These are phyloP conservation scores for Rhytidiadelphus loreus DNA, from an alignment of 225 moss, liverwort and hornwort species.

Conservation along the genomic window DNA sequence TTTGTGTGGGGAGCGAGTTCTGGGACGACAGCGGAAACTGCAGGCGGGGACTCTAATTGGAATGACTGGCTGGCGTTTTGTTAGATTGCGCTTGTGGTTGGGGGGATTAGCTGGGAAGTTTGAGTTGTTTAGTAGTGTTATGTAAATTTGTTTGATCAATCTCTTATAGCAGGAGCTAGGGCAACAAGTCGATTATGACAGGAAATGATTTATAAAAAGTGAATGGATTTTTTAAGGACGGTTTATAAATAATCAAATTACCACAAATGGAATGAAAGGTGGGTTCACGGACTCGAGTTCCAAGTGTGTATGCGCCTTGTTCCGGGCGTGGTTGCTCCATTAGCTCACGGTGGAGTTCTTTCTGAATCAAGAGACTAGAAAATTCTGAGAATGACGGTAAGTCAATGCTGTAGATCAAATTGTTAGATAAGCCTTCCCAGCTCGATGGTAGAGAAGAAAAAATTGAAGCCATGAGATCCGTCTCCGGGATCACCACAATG, in stretches of 20 bases:
- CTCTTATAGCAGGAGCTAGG: neutral
- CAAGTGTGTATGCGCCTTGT: neutral
- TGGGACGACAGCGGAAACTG: neutral
- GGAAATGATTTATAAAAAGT: too few species aligned
- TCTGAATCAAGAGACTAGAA: neutral
- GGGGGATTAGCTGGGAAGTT: neutral
- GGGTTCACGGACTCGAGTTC: neutral
- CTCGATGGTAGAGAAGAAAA: neutral
- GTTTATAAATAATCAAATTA: too few species aligned
- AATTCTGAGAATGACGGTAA: neutral
- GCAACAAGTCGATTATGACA: too few species aligned
- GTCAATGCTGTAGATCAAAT: neutral
- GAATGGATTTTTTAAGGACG: too few species aligned
- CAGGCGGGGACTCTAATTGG: neutral
- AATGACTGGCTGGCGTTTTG: neutral
- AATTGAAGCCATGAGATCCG: neutral
- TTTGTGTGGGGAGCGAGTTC: neutral
- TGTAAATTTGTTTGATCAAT: neutral
- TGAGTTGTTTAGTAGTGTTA: neutral
- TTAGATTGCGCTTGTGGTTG: neutral
- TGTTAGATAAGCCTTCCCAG: neutral
- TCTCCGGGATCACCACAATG: neutral
- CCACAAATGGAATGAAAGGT: too few species aligned
- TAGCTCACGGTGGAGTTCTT: neutral
- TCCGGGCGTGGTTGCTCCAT: neutral